Base-by-base conservation (phyloP, 345 rosid species). In the Geranium rotundifolium region DNA sequence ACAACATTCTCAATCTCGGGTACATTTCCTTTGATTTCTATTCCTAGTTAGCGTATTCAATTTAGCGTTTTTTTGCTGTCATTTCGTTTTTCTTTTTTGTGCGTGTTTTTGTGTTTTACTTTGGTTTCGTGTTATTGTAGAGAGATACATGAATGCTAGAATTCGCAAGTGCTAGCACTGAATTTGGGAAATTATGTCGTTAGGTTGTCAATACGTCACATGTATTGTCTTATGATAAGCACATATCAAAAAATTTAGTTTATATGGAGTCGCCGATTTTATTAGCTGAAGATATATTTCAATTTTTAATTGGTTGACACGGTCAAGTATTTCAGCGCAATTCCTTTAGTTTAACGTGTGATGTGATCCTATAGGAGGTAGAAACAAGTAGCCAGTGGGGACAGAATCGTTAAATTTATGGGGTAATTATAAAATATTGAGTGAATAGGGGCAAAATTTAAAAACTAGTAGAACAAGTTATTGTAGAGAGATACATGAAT, bases 1-100 rank as follows among this genome's bases (percentile, higher is more conserved):
- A 84, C 78, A 82, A 86, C 80, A 87, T 88, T 71, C 81, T 90
- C 73, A 85, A 88, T 66, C 85, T 90, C 64, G 97, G 96, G 95
- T 93, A 75, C 65, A 66, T 54, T 71, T 69, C 60, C 52, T 71
- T 76, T 70, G 68, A 61, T 59, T 66, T 67, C 62, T 55, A 20
- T 63, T 71, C 71, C 46, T 74, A 31, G 71, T 60, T 62, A 46
- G 66, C 16, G 16, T 46, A 14, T 9, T 46, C 52, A 46, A 46
- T 9, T 14, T 7, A 46, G 52, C 0, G 52, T 2, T 14, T 46
- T 9, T 46, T 0, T 46, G 14, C 52, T 37, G 7, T 37, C 46
- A 46, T 46, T 9, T 46, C 16, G 12, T 46, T 7, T 10, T 46
- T 46, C 14, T 9, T 46, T 46, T 10, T 46, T 9, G 16, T 12